Base-by-base conservation (phyloP, 208 protist species). In the Trypanosoma boissoni region DNA sequence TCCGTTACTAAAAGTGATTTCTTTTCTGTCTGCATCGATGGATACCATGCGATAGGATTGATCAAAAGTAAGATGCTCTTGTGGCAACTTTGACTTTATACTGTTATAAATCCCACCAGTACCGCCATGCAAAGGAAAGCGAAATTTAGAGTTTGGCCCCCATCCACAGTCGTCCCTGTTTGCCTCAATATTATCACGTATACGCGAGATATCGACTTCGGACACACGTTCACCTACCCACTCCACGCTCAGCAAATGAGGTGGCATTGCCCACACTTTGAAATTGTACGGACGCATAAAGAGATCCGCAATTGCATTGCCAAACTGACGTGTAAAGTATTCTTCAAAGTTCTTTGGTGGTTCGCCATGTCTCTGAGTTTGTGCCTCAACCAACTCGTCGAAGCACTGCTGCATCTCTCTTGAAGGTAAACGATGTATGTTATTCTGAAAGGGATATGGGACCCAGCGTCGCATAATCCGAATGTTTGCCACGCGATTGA, bases 261-360 rank as follows among this genome's bases (percentile, higher is more conserved):
- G 61, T 9, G 85, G 80, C n/a, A 86, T 67, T 8, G 85, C 81
- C 85, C 85, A 92, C 32, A 83, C 79, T 67, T 92, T 92, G 41
- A 83, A 78, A 60, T 92, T 92, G 61, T 92, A 92, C 28, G 85
- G 85, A 26, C 66, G 64, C 85, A 92, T 88, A 66, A 92, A 92
- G 24, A 83, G 36, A 16, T 73, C 53, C 0, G 76, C 67, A 37
- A 92, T 85, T 10, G 75, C 81, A 28, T 76, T 50, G 23, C 85
- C 85, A 31, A 92, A 88, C 58, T 83, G 67, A 45, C 65, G 58
- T 12, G 62, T 45, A 49, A 92, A 72, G 50, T 71, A 80, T 68
- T 87, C 74, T 29, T 76, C 72, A 46, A 88, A 88, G 58, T 72
- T 79, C 18, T 46, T 52, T n/a, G 76, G 64, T 10, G 46, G 46